Evolutionary conservation across 2,329 filamentous ascomycete species (phyloP), one percentile per base, ranked within the genome.

Genomic region (Cladosporium oxysporum): DNA sequence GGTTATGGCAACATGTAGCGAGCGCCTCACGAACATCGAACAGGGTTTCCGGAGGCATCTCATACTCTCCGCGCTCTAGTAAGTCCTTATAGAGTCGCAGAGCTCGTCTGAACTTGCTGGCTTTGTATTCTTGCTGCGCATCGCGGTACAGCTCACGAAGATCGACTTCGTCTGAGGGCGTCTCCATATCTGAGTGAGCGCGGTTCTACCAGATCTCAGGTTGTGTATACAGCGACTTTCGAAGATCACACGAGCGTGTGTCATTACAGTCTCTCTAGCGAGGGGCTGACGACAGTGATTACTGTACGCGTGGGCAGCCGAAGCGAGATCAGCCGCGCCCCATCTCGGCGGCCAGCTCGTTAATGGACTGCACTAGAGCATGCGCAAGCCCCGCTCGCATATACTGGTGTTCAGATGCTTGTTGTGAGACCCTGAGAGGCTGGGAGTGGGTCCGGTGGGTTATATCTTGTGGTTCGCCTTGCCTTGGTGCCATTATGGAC

Each of bases 311-410:
- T 31, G 14, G 52, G 26, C 52, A 55, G 29, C 29, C 29, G 31
- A 57, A 35, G 31, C 52, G 31, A 57, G 52, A 12, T 57, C 52
- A 57, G 52, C 52, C 52, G 52, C 52, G 14, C 11, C 29, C 31
- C 16, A 23, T 57, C 18, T 23, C 29, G 49, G 23, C 52, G 52
- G 14, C 52, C 31, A 33, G 52, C 28, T 53, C 23, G 21, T 21
- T 49, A 29, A 28, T 53, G 28, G 16, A 29, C 52, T 57, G 52
- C 49, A 35, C 52, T 57, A 35, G 31, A 21, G 10, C 35, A 57
- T 57, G 31, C 52, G 35, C 6, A 29, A 57, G 18, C 52, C 52
- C 52, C 52, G 52, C 52, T 23, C 29, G 16, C 18, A 35, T 41
- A 18, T 41, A 41, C n/a, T 33, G 52, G n/a, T 55, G 28, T 55